Percentiles rank a stretch among this genome's conserved stretches.
phyloP scores from a whole-genome alignment of 345 rosid genomes.

The Eucalyptus grandis region DNA sequence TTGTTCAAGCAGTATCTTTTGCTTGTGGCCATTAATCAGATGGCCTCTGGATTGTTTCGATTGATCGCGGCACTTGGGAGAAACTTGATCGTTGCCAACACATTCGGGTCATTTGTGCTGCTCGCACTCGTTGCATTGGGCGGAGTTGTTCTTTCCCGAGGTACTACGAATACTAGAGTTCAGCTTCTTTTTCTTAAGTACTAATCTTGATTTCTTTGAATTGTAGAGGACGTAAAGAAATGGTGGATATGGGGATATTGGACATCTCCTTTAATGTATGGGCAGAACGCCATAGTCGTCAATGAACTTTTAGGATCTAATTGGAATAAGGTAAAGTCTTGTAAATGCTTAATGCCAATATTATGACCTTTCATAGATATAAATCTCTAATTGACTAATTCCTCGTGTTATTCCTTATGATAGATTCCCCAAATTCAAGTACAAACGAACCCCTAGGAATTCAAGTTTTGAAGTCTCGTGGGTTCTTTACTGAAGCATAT shows the following conservation, averaged over 20 bases:
- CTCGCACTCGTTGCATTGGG: too few relatives aligned
- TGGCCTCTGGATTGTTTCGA: conserved; percentile 57
- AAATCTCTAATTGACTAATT: background rate
- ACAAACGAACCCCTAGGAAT: background rate
- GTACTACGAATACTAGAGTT: too few relatives aligned
- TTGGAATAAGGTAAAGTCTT: conserved; percentile 28
- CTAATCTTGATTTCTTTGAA: background rate
- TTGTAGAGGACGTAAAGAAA: conserved; percentile 53
- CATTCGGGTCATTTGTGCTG: conserved; percentile 41
- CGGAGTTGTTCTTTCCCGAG: too few relatives aligned
- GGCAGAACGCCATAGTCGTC: conserved; percentile 48
- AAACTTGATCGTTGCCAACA: conserved; percentile 44
- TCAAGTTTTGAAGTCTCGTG: background rate
- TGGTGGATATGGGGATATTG: conserved; percentile 96
- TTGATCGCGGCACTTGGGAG: conserved; percentile 45
- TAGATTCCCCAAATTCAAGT: background rate
- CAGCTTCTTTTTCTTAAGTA: too few relatives aligned
- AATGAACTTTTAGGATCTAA: conserved; percentile 45
- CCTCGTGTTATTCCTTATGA: background rate
- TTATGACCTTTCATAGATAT: background rate
- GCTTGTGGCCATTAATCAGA: conserved; percentile 40
- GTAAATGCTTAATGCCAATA: background rate
- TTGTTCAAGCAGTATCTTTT: conserved; percentile 47
- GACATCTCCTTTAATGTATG: conserved; percentile 76
- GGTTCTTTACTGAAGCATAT: too few relatives aligned